A percentile compares a stretch with the other conserved stretches of the same genome.
These are phyloP conservation scores for Podaxis carcinomalis DNA, from an alignment of 768 basidiomycete genomes.

Conservation along the genomic window DNA sequence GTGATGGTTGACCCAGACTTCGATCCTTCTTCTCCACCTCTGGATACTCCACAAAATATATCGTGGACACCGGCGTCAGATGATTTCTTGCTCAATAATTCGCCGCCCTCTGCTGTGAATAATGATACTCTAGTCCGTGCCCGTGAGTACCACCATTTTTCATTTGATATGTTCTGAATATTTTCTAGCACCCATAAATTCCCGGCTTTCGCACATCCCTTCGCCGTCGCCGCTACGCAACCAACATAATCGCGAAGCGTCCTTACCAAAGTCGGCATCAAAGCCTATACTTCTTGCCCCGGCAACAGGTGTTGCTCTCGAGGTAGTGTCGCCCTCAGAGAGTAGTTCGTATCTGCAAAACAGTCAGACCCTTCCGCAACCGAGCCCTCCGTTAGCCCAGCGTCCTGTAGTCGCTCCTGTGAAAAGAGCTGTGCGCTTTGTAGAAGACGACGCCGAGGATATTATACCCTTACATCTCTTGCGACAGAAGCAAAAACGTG, in stretches of 20 bases:
- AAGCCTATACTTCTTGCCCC: constrained; percentile 8
- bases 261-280: not conserved
- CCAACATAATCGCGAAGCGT: constrained; percentile 23
- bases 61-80: constrained; percentile 4
- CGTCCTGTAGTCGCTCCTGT: constrained; percentile 15
- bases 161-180: not conserved
- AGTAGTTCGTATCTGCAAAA: not conserved
- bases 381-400: constrained; percentile 9
- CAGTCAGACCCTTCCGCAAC: constrained; percentile 6
- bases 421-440: constrained; percentile 62
- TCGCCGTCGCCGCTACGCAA: constrained; percentile 48
- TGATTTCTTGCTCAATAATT: not conserved
- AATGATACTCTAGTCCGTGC: not conserved
- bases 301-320: constrained; percentile 1
- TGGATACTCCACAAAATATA: constrained; percentile 10
- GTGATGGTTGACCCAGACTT: constrained; percentile 51
- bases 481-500: constrained; percentile 67
- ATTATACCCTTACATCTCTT: constrained; percentile 66
- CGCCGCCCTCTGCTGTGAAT: not conserved
- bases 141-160: constrained; percentile 8
- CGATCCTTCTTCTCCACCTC: constrained; percentile 17
- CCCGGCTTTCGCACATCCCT: constrained; percentile 33
- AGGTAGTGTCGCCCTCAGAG: constrained; percentile 1
- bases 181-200: constrained; percentile 19
- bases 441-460: constrained; percentile 66